A percentile compares a stretch with the other conserved stretches of the same genome.
phyloP scores from a whole-genome alignment of 257 asterid genomes.

The Ballota nigra region DNA sequence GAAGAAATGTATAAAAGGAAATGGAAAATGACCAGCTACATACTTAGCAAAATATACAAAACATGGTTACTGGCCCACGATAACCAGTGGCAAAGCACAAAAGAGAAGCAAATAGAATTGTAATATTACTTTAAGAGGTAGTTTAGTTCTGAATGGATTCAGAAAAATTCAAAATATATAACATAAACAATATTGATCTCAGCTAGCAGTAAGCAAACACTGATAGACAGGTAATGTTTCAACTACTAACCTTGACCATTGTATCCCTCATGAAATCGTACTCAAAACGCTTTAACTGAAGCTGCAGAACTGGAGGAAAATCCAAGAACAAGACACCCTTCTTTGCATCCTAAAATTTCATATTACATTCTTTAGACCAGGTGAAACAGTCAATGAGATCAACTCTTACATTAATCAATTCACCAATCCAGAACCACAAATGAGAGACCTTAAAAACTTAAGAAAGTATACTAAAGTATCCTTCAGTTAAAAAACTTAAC shows the following conservation, averaged over 20 bases:
- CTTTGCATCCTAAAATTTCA: conserved; percentile 83
- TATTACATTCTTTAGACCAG: conserved; percentile 26
- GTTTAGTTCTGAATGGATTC: background rate
- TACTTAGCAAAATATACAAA: background rate
- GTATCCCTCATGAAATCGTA: conserved; percentile 95
- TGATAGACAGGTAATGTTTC: conserved; percentile 1
- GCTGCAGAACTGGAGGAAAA: conserved; percentile 99
- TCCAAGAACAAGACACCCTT: conserved; percentile 95
- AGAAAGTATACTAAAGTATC: background rate
- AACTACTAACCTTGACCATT: conserved; percentile 84
- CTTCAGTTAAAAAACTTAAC: background rate
- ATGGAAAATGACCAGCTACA: background rate
- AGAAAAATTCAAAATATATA: conserved; percentile 5
- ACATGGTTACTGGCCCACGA: background rate
- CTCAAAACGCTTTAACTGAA: conserved; percentile 96
- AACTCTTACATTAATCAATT: conserved; percentile 17
- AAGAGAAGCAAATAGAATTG: conserved; percentile 1
- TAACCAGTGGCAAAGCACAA: conserved; percentile 16
- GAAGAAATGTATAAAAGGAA: background rate
- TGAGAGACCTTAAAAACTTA: conserved; percentile 3
- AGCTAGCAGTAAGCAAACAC: background rate
- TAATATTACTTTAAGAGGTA: background rate
- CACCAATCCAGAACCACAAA: conserved; percentile 19
- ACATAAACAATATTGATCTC: conserved; percentile 2
- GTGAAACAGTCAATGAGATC: background rate